Conservation (phyloP, 2,329 filamentous ascomycete species). For the Aspergillus pseudotamarii region DNA sequence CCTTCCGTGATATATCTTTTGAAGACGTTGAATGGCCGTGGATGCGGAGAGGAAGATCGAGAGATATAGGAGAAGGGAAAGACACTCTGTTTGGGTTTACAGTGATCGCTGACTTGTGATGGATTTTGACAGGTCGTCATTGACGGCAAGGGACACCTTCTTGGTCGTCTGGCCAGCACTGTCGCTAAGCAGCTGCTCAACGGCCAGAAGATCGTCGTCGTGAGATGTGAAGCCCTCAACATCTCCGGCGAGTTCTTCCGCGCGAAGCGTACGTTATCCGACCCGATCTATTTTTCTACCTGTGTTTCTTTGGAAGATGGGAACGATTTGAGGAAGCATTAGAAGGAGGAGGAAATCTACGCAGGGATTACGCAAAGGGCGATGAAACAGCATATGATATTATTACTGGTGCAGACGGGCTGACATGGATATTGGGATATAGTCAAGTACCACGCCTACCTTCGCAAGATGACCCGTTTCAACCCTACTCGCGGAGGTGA, state of each 20-base stretch:
- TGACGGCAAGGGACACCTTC: conserved; percentile 99
- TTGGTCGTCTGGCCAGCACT: conserved; percentile 96
- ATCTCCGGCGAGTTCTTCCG: conserved; percentile 99
- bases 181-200: conserved; percentile 99
- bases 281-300: conserved; percentile 20
- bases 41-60: not conserved
- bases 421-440: conserved; percentile 53
- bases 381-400: conserved; percentile 3
- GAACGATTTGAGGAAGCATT: conserved; percentile 7
- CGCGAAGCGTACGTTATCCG: conserved; percentile 88
- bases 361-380: conserved; percentile 3
- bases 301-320: conserved; percentile 10
- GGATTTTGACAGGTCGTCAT: conserved; percentile 79
- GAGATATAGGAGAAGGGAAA: not conserved
- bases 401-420: conserved; percentile 28
- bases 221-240: conserved; percentile 98
- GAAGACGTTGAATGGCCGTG: conserved; percentile 1
- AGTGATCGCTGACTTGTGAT: conserved; percentile 46
- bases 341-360: conserved; percentile 11
- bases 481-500: conserved; percentile 98
- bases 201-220: conserved; percentile 98
- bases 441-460: conserved; percentile 99
- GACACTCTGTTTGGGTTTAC: not conserved
- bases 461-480: conserved; percentile 99
- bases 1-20: conserved; percentile 13